Conservation (phyloP, 2,329 filamentous ascomycete species). For the Sphaceloma murrayae region DNA sequence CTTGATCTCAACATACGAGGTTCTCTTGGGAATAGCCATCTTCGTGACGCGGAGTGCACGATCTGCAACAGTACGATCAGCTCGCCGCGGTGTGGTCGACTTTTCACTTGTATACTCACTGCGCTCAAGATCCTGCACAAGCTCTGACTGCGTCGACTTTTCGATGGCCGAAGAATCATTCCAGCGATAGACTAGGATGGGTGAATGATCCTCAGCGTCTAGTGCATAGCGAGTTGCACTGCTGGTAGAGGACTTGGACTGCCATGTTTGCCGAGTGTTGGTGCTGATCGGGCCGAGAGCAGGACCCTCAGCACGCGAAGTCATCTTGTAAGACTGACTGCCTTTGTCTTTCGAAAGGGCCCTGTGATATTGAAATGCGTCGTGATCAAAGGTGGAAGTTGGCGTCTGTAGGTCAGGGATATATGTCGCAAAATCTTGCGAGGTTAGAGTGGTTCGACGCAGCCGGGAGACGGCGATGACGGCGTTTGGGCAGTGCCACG, state of each 20-base stretch:
- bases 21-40: conserved; percentile 38
- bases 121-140: conserved; percentile 33
- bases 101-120: conserved; percentile 25
- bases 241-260: conserved; percentile 36
- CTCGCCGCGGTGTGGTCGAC: no score
- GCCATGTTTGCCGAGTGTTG: conserved; percentile 29
- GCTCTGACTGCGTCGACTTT: conserved; percentile 36
- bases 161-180: conserved; percentile 32
- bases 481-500: not conserved
- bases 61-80: not conserved
- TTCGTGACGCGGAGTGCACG: conserved; percentile 35
- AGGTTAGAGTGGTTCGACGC: no score
- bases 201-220: conserved; percentile 34
- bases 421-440: no score
- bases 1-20: conserved; percentile 38
- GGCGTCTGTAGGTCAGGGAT: not conserved
- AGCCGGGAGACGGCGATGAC: not conserved
- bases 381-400: not conserved
- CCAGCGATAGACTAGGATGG: conserved; percentile 40
- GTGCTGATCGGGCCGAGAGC: conserved; percentile 9
- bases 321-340: not conserved
- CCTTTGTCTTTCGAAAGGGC: not conserved
- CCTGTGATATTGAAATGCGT: no score
- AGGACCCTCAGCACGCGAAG: not conserved
- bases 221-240: conserved; percentile 34